Base-by-base conservation (phyloP, 305 asterid genomes). In the Plantago rigida region DNA sequence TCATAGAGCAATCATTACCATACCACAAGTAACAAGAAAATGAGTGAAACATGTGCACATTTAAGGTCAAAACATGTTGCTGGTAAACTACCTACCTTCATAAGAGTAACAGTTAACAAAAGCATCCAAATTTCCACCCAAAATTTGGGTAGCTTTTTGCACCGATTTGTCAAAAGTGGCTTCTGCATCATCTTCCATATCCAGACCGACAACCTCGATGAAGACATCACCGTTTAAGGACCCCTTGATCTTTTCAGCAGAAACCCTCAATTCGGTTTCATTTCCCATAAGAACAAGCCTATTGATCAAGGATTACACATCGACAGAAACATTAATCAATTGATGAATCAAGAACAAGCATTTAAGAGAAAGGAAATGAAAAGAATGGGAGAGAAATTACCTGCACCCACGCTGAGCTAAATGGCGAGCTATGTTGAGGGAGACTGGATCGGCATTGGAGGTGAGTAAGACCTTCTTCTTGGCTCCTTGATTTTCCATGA, bases 401-500 rank as follows among this genome's bases (percentile, higher is more conserved):
- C 92, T 82, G 87, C 96, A 90, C 61, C 86, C 87, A 12, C 95
- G 85, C 75, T 74, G 93, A 53, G 85, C 86, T 68, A 90, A 78
- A 56, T 68, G 89, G 71, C 75, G 82, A 60, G 94, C 88, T 56
- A 90, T 76, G 75, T 75, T 80, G 64, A 77, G 58, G 54, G 95
- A 90, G 22, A 90, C 71, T 51, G 78, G 78, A 51, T 90, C 97
- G 68, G 86, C 96, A 60, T 68, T 80, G 69, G 94, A 85, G 66
- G 95, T 82, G 13, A 90, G 85, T 75, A 82, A 65, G 28, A 82
- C 83, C 48, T 70, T 77, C 80, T 79, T 82, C 17, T 26, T 52
- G 39, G 39, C 5, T 46, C 70, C 66, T 24, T 73, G 67, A 56
- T 57, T 66, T 51, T 62, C 78, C 78, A 75, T 73, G 64, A 2